Conservation (phyloP, 1,139 yeast genomes). For the Dujonia santamariae region DNA sequence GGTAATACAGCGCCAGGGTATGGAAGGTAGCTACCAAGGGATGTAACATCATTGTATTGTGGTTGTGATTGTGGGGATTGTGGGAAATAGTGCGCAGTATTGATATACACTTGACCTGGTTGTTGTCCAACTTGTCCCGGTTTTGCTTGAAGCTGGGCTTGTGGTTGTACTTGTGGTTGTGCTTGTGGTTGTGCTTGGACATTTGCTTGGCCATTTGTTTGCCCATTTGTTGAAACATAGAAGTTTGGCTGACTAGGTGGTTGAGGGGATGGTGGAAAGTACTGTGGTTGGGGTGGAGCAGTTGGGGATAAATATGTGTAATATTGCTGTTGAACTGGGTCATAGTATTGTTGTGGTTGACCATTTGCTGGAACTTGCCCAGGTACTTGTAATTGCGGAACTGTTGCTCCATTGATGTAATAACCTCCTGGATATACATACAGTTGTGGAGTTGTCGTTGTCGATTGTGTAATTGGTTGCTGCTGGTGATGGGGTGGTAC, state of each 20-base stretch:
- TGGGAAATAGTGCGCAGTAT: slow-evolving; percentile 18
- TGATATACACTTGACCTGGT: slow-evolving; percentile 7
- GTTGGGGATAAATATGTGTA: slow-evolving; percentile 37
- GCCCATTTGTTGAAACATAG: too few species aligned
- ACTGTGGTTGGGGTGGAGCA: slow-evolving; percentile 16
- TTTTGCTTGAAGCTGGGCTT: slow-evolving; percentile 6
- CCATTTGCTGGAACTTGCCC: too few species aligned
- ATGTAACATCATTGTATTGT: slow-evolving; percentile 7
- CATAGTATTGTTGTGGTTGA: slow-evolving; percentile 43
- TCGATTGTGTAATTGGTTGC: slow-evolving; percentile 2
- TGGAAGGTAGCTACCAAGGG: slow-evolving; percentile 9
- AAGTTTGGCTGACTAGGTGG: slow-evolving; percentile 20
- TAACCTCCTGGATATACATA: slow-evolving; percentile 14
- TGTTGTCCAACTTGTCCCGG: slow-evolving; percentile 8
- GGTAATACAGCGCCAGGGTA: slow-evolving; percentile 5
- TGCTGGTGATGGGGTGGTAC: slow-evolving; percentile 4
- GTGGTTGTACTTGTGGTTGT: background rate
- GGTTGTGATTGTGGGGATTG: slow-evolving; percentile 11
- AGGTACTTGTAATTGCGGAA: too few species aligned
- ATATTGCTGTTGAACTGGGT: slow-evolving; percentile 46
- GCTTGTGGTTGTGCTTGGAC: slow-evolving; percentile 4
- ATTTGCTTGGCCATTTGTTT: slow-evolving; percentile 1
- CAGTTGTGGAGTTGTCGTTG: slow-evolving; percentile 8
- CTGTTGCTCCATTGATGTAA: slow-evolving; percentile 14
- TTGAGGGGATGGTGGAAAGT: slow-evolving; percentile 40